A percentile compares a stretch with the other conserved stretches of the same genome.
Evolutionary conservation across 2,329 filamentous ascomycete species (phyloP).

Genomic region (Hawksworthiomyces lignivorus): DNA sequence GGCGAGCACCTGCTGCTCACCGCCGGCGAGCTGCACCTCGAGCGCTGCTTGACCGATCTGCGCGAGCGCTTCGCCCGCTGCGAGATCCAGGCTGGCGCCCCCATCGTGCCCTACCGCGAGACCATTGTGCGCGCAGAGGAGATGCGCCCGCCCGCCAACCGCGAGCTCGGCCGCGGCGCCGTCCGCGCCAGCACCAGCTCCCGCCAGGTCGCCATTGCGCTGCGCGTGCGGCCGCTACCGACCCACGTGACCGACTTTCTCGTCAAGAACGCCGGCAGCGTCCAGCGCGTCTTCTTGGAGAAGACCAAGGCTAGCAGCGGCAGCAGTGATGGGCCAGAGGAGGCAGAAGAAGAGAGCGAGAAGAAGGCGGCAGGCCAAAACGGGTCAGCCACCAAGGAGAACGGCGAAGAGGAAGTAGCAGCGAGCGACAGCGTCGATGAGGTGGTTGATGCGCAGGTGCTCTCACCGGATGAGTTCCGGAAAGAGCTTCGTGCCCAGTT

Average conservation of each 20-base stretch:
- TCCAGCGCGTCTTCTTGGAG: conserved; percentile 37
- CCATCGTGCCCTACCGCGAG: conserved; percentile 93
- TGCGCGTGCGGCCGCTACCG: conserved; percentile 75
- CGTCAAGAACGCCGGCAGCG: conserved; percentile 68
- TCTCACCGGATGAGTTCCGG: conserved; percentile 72
- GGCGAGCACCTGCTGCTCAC: conserved; percentile 94
- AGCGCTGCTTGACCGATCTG: conserved; percentile 87
- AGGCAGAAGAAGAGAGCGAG: not conserved
- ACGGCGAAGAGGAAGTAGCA: conserved; percentile 26
- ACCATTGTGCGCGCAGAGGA: conserved; percentile 81
- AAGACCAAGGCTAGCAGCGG: conserved; percentile 21
- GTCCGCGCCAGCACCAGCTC: conserved; percentile 71
- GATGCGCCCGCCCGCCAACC: conserved; percentile 82
- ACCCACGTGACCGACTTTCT: conserved; percentile 75
- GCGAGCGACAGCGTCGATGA: conserved; percentile 43
- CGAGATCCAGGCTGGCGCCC: conserved; percentile 86
- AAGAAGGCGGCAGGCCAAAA: conserved; percentile 25
- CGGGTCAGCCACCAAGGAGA: conserved; percentile 29
- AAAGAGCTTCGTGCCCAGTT: conserved; percentile 62
- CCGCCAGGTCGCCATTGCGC: conserved; percentile 71
- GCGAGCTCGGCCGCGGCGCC: conserved; percentile 76
- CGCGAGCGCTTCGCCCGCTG: conserved; percentile 88
- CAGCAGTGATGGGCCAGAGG: conserved; percentile 17
- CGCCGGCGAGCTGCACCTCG: conserved; percentile 87
- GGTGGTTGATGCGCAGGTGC: conserved; percentile 48